These are phyloP conservation scores for Teunomyces funiuensis DNA, from an alignment of 805 yeast species.

Conservation along the genomic window DNA sequence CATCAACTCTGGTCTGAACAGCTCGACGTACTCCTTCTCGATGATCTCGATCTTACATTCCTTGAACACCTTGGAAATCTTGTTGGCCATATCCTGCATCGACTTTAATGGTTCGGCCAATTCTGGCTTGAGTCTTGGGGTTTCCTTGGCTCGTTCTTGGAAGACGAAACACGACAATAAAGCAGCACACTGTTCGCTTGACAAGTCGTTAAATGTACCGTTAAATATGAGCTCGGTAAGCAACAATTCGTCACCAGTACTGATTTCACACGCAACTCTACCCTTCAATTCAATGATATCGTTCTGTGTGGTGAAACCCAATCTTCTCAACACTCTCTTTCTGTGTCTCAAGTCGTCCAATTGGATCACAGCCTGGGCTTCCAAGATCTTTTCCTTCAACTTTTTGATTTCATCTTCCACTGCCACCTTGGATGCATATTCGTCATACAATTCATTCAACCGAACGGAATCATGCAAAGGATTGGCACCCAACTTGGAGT, in stretches of 20 bases:
- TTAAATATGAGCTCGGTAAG: slow-evolving; percentile 91
- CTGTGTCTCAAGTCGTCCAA: slow-evolving; percentile 91
- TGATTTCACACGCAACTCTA: slow-evolving; percentile 94
- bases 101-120: slow-evolving; percentile 88
- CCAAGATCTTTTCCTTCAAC: slow-evolving; percentile 64
- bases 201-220: slow-evolving; percentile 87
- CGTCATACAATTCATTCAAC: slow-evolving; percentile 59
- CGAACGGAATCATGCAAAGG: slow-evolving; percentile 64
- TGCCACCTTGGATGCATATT: slow-evolving; percentile 64
- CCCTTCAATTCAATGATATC: slow-evolving; percentile 97
- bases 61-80: slow-evolving; percentile 83
- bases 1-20: slow-evolving; percentile 91
- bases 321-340: slow-evolving; percentile 86
- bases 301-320: slow-evolving; percentile 81
- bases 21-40: slow-evolving; percentile 90
- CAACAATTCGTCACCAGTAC: slow-evolving; percentile 83
- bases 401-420: slow-evolving; percentile 58
- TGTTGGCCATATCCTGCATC: slow-evolving; percentile 86
- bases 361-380: slow-evolving; percentile 90
- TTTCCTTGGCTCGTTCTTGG: slow-evolving; percentile 91
- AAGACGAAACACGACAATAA: slow-evolving; percentile 92
- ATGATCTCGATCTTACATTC: slow-evolving; percentile 88
- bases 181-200: slow-evolving; percentile 90
- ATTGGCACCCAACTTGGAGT: slow-evolving; percentile 67
- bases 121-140: slow-evolving; percentile 83